Percentiles rank a stretch among this genome's conserved stretches.
These are phyloP conservation scores for Exophiala xenobiotica DNA, from an alignment of 2,329 filamentous ascomycete genomes.

Conservation along the genomic window DNA sequence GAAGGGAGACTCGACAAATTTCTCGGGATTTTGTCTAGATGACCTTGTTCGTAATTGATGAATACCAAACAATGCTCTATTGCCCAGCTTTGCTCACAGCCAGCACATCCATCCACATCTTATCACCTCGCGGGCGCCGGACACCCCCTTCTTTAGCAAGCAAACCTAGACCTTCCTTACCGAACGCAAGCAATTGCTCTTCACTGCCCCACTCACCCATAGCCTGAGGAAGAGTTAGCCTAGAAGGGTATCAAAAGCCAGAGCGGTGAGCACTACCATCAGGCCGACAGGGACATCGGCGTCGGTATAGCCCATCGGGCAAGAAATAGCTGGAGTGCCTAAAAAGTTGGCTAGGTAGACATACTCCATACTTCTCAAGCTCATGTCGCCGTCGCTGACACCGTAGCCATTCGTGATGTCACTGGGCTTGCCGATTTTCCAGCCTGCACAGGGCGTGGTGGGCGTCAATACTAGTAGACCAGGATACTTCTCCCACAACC, in stretches of 20 bases:
- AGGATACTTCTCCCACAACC: conserved; percentile 68
- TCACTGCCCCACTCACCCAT: conserved; percentile 57
- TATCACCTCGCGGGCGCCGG: conserved; percentile 37
- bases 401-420: conserved; percentile 59
- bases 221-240: conserved; percentile 32
- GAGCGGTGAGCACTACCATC: conserved; percentile 40
- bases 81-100: conserved; percentile 22
- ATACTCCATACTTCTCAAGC: conserved; percentile 79
- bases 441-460: conserved; percentile 72
- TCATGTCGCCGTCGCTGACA: conserved; percentile 69
- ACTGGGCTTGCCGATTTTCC: conserved; percentile 65
- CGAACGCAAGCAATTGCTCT: conserved; percentile 51
- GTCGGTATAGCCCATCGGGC: conserved; percentile 68
- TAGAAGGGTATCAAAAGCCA: neutral
- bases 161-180: conserved; percentile 38
- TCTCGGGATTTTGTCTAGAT: too few relatives aligned
- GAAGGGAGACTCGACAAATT: too few relatives aligned
- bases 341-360: conserved; percentile 81
- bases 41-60: too few relatives aligned
- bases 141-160: conserved; percentile 43
- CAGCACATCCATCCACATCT: conserved; percentile 50
- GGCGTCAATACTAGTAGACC: conserved; percentile 78
- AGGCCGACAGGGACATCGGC: conserved; percentile 51
- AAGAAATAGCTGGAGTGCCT: conserved; percentile 72
- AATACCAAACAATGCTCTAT: too few relatives aligned